Evolutionary conservation across 2,329 filamentous ascomycete species (phyloP), one percentile per base, ranked within the genome.

Genomic region (Achaetomium macrosporum): DNA sequence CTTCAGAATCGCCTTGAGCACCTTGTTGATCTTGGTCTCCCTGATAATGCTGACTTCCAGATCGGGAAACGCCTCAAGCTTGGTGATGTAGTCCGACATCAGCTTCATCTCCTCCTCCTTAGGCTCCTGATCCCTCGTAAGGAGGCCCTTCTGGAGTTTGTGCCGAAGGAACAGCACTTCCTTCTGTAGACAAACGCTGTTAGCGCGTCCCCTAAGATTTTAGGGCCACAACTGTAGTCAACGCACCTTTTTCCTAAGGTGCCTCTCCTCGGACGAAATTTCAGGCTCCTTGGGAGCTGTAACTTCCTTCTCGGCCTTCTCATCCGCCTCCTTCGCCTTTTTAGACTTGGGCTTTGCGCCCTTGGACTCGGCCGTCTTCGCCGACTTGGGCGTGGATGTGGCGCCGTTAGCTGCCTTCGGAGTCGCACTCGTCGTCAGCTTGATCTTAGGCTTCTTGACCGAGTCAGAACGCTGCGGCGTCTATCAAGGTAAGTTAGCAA

Each of bases 11-110:
- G 87, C 90, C 74, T 95, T 96, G 53, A 99, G 79, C 11, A 99
- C 92, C 75, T 99, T 99, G 82, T 97, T 92, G 71, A 99, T 96
- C 78, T 97, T 99, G 57, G 93, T 99, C 13, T 75, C 77, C 58
- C 88, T 84, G 64, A 97, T 96, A 63, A 96, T 93, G 60, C 84
- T 83, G 30, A 88, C 89, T 67, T 97, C 92, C 5, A 97, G 81
- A 59, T 95, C 88, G 1, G 82, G 74, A 68, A 76, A 85, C 8
- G 77, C 81, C 72, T 99, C 93, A 6, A 99, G 81, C 69, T 95
- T 89, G 30, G 77, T 79, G 53, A 95, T 76, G 64, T 84, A 89
- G 16, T 88, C 85, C 5, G 84, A 84, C 85, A 93, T 90, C 44
- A 75, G 72, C 57, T 82, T 75, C 87, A 92, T 91, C 62, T 92